Evolutionary conservation across 257 asterid genomes (phyloP).

Genomic region (Plantago elongata): DNA sequence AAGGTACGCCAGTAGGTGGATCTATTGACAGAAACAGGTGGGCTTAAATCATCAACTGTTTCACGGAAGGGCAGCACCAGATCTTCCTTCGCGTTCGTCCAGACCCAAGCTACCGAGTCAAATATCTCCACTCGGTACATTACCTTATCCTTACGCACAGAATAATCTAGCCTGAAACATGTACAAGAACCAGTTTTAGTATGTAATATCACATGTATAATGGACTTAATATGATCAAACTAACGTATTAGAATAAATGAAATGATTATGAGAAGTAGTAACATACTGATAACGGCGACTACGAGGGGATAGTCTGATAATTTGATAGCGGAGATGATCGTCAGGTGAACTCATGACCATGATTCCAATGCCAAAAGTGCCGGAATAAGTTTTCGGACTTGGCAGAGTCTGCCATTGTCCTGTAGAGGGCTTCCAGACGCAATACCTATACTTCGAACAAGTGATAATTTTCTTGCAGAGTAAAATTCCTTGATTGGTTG

Average conservation of each 20-base stretch:
- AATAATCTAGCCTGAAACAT: no score
- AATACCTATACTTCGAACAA: not conserved
- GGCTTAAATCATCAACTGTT: not conserved
- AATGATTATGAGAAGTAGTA: no score
- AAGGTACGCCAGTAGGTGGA: slow-evolving; percentile 12
- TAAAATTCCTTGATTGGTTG: slow-evolving; percentile 23
- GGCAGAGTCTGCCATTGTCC: slow-evolving; percentile 27
- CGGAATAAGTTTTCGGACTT: slow-evolving; percentile 3
- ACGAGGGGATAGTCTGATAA: slow-evolving; percentile 16
- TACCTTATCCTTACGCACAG: no score
- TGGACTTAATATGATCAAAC: no score
- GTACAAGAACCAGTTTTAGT: no score
- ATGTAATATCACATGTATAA: no score
- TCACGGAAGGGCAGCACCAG: not conserved
- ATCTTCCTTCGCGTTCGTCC: slow-evolving; percentile 4
- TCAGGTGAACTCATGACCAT: slow-evolving; percentile 15
- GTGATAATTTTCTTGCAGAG: not conserved
- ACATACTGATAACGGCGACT: no score
- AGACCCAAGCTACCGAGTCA: slow-evolving; percentile 23
- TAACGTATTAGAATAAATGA: no score
- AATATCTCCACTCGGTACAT: slow-evolving; percentile 18
- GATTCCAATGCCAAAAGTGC: not conserved
- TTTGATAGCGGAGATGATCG: slow-evolving; percentile 15
- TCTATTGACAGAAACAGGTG: not conserved
- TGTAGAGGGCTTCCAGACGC: slow-evolving; percentile 25